phyloP scores from a whole-genome alignment of 2,329 filamentous ascomycete genomes.

The Plectosphaerella sp. region DNA sequence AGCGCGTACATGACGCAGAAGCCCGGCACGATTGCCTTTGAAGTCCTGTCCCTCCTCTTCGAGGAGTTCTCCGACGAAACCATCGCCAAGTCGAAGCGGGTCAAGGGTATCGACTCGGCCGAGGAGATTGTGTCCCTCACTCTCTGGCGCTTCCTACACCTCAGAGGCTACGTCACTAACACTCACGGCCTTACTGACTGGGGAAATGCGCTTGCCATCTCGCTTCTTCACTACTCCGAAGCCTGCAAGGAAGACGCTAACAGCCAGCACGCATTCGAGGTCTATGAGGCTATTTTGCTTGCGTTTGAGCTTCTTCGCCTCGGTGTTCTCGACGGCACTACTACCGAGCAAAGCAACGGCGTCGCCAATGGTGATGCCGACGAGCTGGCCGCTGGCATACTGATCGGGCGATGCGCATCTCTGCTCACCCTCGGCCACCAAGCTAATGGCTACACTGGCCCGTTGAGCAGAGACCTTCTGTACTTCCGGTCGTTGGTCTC shows the following conservation, averaged over 20 bases:
- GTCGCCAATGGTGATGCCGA: slow-evolving; percentile 58
- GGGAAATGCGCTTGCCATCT: slow-evolving; percentile 74
- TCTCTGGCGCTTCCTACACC: slow-evolving; percentile 83
- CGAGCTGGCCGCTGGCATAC: slow-evolving; percentile 71
- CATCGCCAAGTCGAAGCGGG: slow-evolving; percentile 52
- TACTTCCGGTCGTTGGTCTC: slow-evolving; percentile 81
- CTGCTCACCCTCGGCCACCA: slow-evolving; percentile 79
- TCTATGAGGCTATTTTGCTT: slow-evolving; percentile 76
- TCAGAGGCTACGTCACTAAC: slow-evolving; percentile 79
- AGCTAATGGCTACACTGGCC: slow-evolving; percentile 87
- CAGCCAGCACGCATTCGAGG: slow-evolving; percentile 35
- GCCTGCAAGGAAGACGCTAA: slow-evolving; percentile 39
- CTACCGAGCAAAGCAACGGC: slow-evolving; percentile 49
- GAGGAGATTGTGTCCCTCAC: slow-evolving; percentile 70
- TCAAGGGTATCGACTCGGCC: slow-evolving; percentile 56
- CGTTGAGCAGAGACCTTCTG: slow-evolving; percentile 83
- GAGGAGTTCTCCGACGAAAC: slow-evolving; percentile 66
- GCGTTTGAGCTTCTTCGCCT: slow-evolving; percentile 82
- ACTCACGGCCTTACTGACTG: slow-evolving; percentile 76
- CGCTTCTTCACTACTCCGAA: slow-evolving; percentile 55
- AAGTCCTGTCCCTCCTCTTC: slow-evolving; percentile 65
- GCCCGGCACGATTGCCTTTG: slow-evolving; percentile 48
- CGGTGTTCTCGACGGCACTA: slow-evolving; percentile 69
- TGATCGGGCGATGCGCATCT: slow-evolving; percentile 83
- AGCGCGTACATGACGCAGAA: neutral